Conservation (phyloP, 352 stramenopile species). For the Globisporangium iwayamae region DNA sequence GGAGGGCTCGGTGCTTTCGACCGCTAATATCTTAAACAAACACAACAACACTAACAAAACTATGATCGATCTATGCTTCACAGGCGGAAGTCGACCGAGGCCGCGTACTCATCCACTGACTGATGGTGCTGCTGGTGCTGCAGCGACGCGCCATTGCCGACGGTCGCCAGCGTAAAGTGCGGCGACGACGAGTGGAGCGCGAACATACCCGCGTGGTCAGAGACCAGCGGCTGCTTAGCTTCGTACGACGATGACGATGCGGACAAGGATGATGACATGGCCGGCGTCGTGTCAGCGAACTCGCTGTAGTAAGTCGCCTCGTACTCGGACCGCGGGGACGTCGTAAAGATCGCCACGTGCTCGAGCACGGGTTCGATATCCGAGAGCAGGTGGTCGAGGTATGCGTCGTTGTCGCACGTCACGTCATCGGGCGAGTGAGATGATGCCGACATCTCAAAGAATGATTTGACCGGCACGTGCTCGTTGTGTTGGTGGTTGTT, state of each 20-base stretch:
- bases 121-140: background rate
- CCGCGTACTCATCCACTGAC: background rate
- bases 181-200: background rate
- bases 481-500: background rate
- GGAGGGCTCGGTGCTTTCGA: background rate
- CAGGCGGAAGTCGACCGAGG: slow-evolving; percentile 1
- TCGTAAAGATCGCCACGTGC: slow-evolving; percentile 45
- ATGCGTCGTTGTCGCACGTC: slow-evolving; percentile 28
- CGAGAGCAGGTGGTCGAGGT: slow-evolving; percentile 41
- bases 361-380: slow-evolving; percentile 53
- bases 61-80: background rate
- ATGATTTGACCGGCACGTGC: background rate
- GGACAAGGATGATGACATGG: background rate
- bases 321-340: slow-evolving; percentile 2
- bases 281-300: background rate
- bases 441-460: background rate
- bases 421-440: slow-evolving; percentile 17
- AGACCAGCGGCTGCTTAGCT: background rate
- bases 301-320: slow-evolving; percentile 1
- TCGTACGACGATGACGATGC: background rate
- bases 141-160: background rate
- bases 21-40: slow-evolving; percentile 8
- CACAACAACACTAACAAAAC: background rate
- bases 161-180: background rate
- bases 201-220: background rate